Conservation (phyloP, 768 basidiomycete species). For the Dictyophora rubrovolvata region DNA sequence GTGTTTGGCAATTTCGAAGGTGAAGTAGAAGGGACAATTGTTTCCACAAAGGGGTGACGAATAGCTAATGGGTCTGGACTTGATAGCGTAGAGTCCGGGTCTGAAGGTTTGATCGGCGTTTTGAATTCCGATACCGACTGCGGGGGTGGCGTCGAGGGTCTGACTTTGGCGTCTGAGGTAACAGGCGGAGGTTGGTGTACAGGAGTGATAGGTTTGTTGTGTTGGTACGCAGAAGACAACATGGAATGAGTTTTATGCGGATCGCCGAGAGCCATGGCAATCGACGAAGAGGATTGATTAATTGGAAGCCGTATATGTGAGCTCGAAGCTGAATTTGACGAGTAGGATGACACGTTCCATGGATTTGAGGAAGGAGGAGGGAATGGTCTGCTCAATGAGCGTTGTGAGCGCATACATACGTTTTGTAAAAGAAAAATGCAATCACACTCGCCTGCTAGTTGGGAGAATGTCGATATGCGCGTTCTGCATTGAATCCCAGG, state of each 20-base stretch:
- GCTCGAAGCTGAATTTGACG: conserved; percentile 48
- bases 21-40: background rate
- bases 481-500: conserved; percentile 56
- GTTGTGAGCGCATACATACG: conserved; percentile 24
- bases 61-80: background rate
- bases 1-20: conserved; percentile 18
- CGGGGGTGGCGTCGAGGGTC: conserved; percentile 1
- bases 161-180: conserved; percentile 6
- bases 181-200: background rate
- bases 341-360: conserved; percentile 33
- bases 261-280: conserved; percentile 61
- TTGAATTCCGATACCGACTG: conserved; percentile 11
- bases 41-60: background rate
- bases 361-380: conserved; percentile 31
- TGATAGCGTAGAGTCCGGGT: conserved; percentile 18
- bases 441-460: conserved; percentile 13
- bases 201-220: background rate
- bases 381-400: conserved; percentile 21
- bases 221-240: background rate
- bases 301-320: conserved; percentile 58
- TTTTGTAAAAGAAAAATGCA: conserved; percentile 26
- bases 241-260: conserved; percentile 15
- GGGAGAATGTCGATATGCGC: conserved; percentile 48
- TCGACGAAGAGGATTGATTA: conserved; percentile 54
- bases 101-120: conserved; percentile 2